These are phyloP conservation scores for Myriosclerotinia duriaeana DNA, from an alignment of 2,329 filamentous ascomycete genomes.

Conservation along the genomic window DNA sequence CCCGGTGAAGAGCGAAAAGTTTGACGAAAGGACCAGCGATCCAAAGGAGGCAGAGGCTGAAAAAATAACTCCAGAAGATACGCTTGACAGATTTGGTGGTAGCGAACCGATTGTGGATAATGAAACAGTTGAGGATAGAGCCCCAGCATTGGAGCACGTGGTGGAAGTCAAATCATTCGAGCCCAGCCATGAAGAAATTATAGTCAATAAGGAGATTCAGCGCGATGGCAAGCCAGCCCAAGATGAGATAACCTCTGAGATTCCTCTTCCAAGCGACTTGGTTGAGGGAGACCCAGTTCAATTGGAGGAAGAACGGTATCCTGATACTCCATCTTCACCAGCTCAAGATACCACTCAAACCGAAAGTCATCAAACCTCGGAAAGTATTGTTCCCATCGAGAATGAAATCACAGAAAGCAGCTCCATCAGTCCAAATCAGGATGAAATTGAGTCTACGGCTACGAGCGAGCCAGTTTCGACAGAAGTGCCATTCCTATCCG, in stretches of 20 bases:
- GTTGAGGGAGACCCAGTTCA: not conserved
- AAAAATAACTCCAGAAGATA: not conserved
- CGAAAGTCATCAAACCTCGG: not conserved
- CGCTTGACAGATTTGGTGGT: not conserved
- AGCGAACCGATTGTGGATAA: not conserved
- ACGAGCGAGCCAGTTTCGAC: not conserved
- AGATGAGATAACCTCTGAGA: not conserved
- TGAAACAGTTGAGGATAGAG: not conserved
- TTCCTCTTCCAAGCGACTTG: too few relatives aligned
- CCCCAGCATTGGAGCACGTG: not conserved
- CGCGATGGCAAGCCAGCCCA: not conserved
- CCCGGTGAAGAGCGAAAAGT: not conserved
- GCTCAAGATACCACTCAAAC: not conserved
- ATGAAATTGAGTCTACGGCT: not conserved
- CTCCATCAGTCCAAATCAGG: not conserved
- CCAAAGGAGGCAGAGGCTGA: not conserved
- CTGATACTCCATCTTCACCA: not conserved
- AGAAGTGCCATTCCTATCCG: not conserved
- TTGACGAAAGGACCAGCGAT: rapidly evolving
- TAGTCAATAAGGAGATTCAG: not conserved
- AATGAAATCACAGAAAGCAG: not conserved
- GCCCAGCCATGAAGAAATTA: not conserved
- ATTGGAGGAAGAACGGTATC: not conserved
- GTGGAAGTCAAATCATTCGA: not conserved
- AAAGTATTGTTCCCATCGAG: not conserved